Evolutionary conservation across 129 eudicot species (phyloP), one percentile per base, ranked within the genome.

Genomic region (Lonicera japonica): DNA sequence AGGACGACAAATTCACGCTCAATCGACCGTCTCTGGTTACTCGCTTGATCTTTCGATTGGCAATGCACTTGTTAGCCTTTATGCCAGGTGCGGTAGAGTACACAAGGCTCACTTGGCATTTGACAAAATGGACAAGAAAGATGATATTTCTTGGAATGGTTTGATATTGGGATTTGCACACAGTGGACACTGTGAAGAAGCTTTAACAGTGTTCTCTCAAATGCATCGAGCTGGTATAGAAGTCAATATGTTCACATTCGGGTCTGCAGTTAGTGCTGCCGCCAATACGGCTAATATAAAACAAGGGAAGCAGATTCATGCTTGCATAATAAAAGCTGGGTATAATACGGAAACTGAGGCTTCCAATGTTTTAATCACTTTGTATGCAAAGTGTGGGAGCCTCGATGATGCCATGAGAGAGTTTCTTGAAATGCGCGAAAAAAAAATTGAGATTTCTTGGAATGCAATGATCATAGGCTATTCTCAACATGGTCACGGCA

Each of bases 381-480:
- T 94, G 47, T 94, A 94, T 64, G 84, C 99, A 16, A 94, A 94
- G 66, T 94, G 95, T 66, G 99, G 99, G 60, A 71, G 73, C 63
- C 90, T 94, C 63, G 73, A 70, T 21, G 95, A 84, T 74, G 96
- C 96, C 24, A 69, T 61, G 54, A 81, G 69, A 25, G 89, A 82
- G 75, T 94, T 94, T 61, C 59, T 63, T 61, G 85, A 70, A 58
- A 81, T 85, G 79, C 75, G 58, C 13, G 76, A 70, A 34, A 94
- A 78, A 70, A 94, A 88, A n/a, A n/a, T n/a, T 50, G 96, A 88
- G 43, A 65, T 94, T 25, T 82, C 99, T 8, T 94, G 99, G 99
- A 94, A 94, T 70, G 92, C 99, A 21, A 94, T 94, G 96, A 94
- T 94, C 29, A 88, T 96, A 5, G 95, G 92, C 38, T 94, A 88